Conservation (phyloP, 2,329 filamentous ascomycete genomes). For the Diplodia seriata region DNA sequence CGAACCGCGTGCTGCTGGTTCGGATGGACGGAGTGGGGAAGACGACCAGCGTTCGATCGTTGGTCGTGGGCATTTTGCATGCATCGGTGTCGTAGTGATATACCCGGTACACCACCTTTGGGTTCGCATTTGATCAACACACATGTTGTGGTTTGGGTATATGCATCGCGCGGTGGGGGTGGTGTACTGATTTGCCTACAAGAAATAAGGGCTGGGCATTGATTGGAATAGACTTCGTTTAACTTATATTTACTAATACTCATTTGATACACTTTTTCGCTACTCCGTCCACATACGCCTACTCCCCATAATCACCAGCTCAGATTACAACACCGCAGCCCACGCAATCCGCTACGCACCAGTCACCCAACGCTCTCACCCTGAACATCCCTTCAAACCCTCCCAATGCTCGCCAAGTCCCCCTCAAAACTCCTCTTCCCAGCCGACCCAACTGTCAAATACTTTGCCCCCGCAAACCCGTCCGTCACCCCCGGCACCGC, state of each 20-base stretch:
- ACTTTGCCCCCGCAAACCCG: conserved; percentile 38
- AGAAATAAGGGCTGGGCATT: background rate
- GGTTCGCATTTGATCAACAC: background rate
- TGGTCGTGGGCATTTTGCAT: background rate
- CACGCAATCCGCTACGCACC: background rate
- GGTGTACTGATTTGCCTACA: background rate
- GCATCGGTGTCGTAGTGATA: background rate
- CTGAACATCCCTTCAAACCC: conserved; percentile 16
- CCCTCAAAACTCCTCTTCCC: conserved; percentile 36
- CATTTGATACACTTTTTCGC: background rate
- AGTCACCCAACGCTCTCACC: no score
- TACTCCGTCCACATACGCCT: background rate
- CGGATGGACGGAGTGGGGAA: no score
- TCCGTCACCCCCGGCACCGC: conserved; percentile 41
- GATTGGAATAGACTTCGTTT: background rate
- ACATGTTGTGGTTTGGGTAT: background rate
- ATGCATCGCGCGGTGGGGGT: background rate
- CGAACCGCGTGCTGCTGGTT: no score
- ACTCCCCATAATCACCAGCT: no score
- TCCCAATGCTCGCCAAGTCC: conserved; percentile 32
- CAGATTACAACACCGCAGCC: background rate
- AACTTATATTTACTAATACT: background rate
- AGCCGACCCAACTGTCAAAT: conserved; percentile 32
- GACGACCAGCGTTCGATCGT: background rate
- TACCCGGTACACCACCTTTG: conserved; percentile 6